A percentile compares a stretch with the other conserved stretches of the same genome.
Evolutionary conservation across 2,329 filamentous ascomycete genomes (phyloP).

Genomic region (Nothophoma quercina): DNA sequence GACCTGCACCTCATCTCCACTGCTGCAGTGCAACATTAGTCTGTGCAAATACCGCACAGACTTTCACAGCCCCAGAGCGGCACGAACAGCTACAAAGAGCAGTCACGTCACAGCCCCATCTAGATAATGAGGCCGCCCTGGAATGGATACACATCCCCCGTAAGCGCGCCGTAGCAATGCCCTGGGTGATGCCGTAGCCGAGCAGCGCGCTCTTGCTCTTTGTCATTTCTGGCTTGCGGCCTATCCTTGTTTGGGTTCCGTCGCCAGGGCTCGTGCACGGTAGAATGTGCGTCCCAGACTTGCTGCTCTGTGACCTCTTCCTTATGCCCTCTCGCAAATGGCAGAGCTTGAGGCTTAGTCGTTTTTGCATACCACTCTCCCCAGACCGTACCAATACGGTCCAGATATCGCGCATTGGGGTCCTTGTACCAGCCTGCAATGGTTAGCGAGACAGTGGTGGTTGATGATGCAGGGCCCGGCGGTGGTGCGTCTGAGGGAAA

Average conservation of each 20-base stretch:
- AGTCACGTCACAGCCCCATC: not conserved
- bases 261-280: no score
- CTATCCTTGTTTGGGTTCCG: no score
- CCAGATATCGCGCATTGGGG: constrained; percentile 11
- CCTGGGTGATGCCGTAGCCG: constrained; percentile 1
- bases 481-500: constrained; percentile 3
- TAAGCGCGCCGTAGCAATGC: constrained; percentile 7
- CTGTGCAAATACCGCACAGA: no score
- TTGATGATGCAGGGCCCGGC: not conserved
- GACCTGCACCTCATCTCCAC: not conserved
- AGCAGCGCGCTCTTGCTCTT: constrained; percentile 3
- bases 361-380: constrained; percentile 13
- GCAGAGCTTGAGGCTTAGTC: constrained; percentile 1
- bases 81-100: no score
- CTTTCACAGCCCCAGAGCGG: no score
- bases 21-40: no score
- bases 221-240: not conserved
- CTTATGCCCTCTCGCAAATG: constrained; percentile 8
- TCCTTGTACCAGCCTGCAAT: no score
- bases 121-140: not conserved
- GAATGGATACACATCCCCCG: constrained; percentile 8
- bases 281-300: constrained; percentile 1
- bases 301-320: constrained; percentile 2
- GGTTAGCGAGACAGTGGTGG: not conserved
- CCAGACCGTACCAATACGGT: constrained; percentile 18